Base-by-base conservation (phyloP, 208 protist species). In the Sergeia podlipaevii region DNA sequence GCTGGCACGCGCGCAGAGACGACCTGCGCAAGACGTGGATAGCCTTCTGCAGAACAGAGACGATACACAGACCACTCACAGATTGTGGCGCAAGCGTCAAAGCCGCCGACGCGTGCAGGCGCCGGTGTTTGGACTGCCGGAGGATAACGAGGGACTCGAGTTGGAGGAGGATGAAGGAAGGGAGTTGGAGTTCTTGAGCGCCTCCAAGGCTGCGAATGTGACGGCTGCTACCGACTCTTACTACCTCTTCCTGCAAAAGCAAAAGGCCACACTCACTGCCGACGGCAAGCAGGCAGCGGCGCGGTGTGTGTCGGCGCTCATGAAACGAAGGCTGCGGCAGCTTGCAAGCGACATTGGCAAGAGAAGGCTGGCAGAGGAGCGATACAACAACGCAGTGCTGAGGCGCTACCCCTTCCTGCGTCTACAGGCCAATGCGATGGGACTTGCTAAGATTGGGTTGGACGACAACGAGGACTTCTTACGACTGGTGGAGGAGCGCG, bases 371-470 rank as follows among this genome's bases (percentile, higher is more conserved):
- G 70, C 63, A 15, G 21, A 51, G 8, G 47, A 54, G 42, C 76
- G 72, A 2, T 49, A 33, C 11, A 61, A 70, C 38, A 57, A 70
- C 32, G 53, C 49, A 6, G 17, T 80, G 10, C 47, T 73, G 36
- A 41, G 59, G 28, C 65, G 57, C n/a, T 80, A 71, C 50, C 74
- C 73, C 46, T 80, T 79, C 60, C 46, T 89, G 50, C 47, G 38
- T 38, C 29, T 36, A 18, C 43, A 55, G 29, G 48, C 28, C 15
- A 27, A 36, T 48, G 39, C 47, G 7, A 45, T 70, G 30, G 36
- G 51, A 15, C 64, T 76, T 2, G 27, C 65, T 4, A 32, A 60
- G 30, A 57, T 77, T 15, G 51, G 44, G 10, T 42, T 87, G 3
- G 69, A 77, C 26, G 43, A 74, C 18, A 70, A 88, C 36, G 60